Evolutionary conservation across 2,329 filamentous ascomycete species (phyloP).

Genomic region (Claviceps pazoutovae): DNA sequence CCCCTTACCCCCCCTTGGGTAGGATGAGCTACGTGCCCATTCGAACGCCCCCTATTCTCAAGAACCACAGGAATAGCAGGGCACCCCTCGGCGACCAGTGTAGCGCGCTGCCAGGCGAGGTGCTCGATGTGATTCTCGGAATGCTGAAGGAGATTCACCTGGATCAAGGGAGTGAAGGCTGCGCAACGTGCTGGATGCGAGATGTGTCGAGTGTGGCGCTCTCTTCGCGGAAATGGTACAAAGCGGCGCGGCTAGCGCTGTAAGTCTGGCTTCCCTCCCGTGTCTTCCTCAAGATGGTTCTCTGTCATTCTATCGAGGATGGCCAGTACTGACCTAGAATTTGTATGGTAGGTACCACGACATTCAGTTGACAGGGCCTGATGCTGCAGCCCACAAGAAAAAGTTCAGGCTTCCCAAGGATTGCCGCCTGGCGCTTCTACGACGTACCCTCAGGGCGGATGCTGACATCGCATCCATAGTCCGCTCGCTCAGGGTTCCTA

Average conservation of each 20-base stretch:
- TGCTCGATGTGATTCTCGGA: conserved; percentile 41
- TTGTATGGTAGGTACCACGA: conserved; percentile 36
- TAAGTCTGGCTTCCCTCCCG: conserved; percentile 19
- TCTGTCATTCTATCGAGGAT: no score
- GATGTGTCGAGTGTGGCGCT: conserved; percentile 39
- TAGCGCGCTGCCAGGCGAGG: conserved; percentile 41
- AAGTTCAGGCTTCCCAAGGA: conserved; percentile 39
- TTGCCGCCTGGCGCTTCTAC: conserved; percentile 39
- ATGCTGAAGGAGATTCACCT: conserved; percentile 40
- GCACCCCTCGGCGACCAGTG: conserved; percentile 36
- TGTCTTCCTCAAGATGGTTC: no score
- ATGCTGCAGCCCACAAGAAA: conserved; percentile 42
- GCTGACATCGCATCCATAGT: conserved; percentile 40
- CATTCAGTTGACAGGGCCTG: conserved; percentile 44
- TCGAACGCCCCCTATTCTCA: conserved; percentile 3
- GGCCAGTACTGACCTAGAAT: background rate
- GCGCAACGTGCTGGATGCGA: conserved; percentile 52
- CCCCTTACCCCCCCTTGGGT: conserved; percentile 14
- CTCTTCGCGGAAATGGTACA: conserved; percentile 36
- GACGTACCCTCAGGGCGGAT: conserved; percentile 41
- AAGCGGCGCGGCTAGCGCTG: conserved; percentile 35
- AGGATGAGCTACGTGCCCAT: conserved; percentile 4
- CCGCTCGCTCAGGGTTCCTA: conserved; percentile 38
- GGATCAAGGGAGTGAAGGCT: conserved; percentile 32
- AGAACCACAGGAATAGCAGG: conserved; percentile 4